Conservation (phyloP, 2,329 filamentous ascomycete genomes). For the Xylariaceae sp. region DNA sequence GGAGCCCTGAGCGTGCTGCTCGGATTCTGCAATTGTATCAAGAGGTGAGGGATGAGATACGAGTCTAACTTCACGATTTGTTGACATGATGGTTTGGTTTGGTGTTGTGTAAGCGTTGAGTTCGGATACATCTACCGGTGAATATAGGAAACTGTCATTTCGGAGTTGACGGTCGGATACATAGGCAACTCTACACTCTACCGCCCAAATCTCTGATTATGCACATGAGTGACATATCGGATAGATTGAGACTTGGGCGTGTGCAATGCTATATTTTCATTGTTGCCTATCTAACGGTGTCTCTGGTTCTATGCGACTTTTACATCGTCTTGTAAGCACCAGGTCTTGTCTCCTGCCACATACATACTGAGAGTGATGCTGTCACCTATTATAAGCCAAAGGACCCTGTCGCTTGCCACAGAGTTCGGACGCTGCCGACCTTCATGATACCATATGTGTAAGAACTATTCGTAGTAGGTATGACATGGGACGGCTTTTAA, state of each 20-base stretch:
- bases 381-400: too few species aligned
- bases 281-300: not conserved
- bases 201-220: not conserved
- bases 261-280: not conserved
- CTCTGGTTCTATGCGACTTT: too few species aligned
- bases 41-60: slow-evolving; percentile 31
- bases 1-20: slow-evolving; percentile 37
- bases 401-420: too few species aligned
- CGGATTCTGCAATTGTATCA: slow-evolving; percentile 37
- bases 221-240: not conserved
- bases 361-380: too few species aligned
- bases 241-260: not conserved
- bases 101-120: not conserved
- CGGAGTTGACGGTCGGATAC: not conserved
- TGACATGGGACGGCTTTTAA: too few species aligned
- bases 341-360: too few species aligned
- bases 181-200: not conserved
- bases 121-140: not conserved
- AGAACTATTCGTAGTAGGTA: too few species aligned
- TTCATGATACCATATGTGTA: too few species aligned
- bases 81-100: not conserved
- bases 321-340: too few species aligned
- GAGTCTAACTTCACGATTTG: slow-evolving; percentile 19
- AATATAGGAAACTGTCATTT: not conserved
- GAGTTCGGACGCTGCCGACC: too few species aligned